phyloP scores from a whole-genome alignment of 2,329 filamentous ascomycete genomes.

The Eurotiales sp. region DNA sequence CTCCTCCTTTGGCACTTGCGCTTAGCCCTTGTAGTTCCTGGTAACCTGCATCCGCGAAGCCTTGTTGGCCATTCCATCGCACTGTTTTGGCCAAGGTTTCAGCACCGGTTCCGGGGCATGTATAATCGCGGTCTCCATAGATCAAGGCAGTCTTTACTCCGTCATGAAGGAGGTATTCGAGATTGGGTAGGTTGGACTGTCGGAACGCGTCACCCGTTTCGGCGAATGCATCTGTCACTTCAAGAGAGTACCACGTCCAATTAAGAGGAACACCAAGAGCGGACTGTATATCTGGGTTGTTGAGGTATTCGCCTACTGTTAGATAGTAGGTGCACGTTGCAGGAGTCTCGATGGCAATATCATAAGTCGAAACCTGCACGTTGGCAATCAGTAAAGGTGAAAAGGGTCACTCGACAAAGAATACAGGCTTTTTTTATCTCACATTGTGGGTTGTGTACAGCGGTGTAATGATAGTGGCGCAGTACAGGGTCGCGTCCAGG shows the following conservation, averaged over 20 bases:
- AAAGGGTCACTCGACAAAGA: background rate
- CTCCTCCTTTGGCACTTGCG: slow-evolving; percentile 22
- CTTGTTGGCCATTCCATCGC: background rate
- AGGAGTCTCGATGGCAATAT: background rate
- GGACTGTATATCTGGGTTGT: background rate
- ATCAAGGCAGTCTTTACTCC: slow-evolving; percentile 56
- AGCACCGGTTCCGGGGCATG: background rate
- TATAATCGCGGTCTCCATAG: slow-evolving; percentile 57
- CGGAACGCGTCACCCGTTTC: background rate
- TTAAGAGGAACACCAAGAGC: background rate
- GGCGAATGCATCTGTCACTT: background rate
- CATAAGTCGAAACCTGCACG: background rate
- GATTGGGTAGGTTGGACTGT: background rate
- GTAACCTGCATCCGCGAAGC: background rate
- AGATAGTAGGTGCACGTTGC: background rate
- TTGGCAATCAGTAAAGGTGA: background rate
- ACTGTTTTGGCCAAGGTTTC: background rate
- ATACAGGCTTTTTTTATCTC: background rate
- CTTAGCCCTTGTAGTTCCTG: background rate
- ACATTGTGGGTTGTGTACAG: background rate
- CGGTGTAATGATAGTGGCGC: slow-evolving; percentile 19
- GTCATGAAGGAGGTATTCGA: slow-evolving; percentile 51
- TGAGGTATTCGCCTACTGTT: background rate
- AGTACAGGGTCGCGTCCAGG: slow-evolving; percentile 42
- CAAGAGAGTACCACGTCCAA: background rate